Base-by-base conservation (phyloP, 163 green algal species). In the Chlorella variabilis region DNA sequence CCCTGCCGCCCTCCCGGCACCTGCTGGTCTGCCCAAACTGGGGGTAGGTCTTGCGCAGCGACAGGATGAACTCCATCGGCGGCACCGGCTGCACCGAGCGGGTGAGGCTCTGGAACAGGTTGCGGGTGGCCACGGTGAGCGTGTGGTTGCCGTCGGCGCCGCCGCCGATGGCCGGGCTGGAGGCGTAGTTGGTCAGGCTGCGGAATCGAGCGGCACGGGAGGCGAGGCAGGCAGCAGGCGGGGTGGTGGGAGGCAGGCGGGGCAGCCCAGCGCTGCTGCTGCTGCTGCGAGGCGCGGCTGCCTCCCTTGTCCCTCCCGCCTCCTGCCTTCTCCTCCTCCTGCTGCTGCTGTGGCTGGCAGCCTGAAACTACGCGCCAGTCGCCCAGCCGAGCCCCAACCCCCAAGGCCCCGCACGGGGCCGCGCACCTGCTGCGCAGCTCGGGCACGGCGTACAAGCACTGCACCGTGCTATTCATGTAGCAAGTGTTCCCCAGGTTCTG, bases 381-480 rank as follows among this genome's bases (percentile, higher is more conserved):
- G n/a, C n/a, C n/a, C n/a, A n/a, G n/a, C n/a, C n/a, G n/a, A n/a
- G n/a, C n/a, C n/a, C n/a, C n/a, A n/a, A n/a, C n/a, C n/a, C n/a
- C n/a, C n/a, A n/a, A n/a, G n/a, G n/a, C n/a, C n/a, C n/a, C n/a
- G n/a, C n/a, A n/a, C n/a, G n/a, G n/a, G n/a, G n/a, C n/a, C 79
- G 38, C 59, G 45, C 77, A 80, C 81, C 49, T 81, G n/a, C 90
- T 69, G 3, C 91, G 86, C 61, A 99, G 93, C 75, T 96, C 94
- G 54, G 92, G 90, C 66, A 98, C 92, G 21, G 81, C 83, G 86
- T 96, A 97, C 63, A 99, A 89, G 85, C 94, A 99, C 89, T 99
- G 97, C 85, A 99, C 11, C 2, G 94, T 98, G 74, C 87, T 91
- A 90, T 98, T 98, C 96, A 98, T 98, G 90, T 98, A 98, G 91